phyloP scores from a whole-genome alignment of 2,329 filamentous ascomycete species.

The Phialophora macrospora region DNA sequence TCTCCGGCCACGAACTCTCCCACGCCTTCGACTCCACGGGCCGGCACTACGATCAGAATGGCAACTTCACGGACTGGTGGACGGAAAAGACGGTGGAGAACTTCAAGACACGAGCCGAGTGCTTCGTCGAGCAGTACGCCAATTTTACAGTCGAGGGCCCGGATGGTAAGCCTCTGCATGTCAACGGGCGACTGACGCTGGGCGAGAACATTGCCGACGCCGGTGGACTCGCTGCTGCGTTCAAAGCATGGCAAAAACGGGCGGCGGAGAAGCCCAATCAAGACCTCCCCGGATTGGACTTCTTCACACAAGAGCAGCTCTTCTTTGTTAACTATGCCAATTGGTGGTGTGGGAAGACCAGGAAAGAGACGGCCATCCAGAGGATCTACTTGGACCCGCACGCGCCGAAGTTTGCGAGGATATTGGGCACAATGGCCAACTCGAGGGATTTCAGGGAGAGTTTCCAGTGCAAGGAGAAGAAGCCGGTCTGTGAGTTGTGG shows the following conservation, averaged over 20 bases:
- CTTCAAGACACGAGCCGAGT: slow-evolving; percentile 65
- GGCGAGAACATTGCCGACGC: slow-evolving; percentile 75
- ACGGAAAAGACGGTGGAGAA: slow-evolving; percentile 62
- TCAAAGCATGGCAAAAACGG: slow-evolving; percentile 67
- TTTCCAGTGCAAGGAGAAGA: slow-evolving; percentile 68
- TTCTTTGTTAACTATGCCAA: slow-evolving; percentile 71
- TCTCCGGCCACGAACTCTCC: slow-evolving; percentile 71
- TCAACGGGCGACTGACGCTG: slow-evolving; percentile 67
- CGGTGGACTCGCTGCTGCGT: slow-evolving; percentile 67
- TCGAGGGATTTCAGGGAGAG: slow-evolving; percentile 69
- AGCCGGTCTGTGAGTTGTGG: slow-evolving; percentile 73
- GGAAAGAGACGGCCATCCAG: slow-evolving; percentile 62
- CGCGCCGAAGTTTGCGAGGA: slow-evolving; percentile 66
- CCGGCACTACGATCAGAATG: slow-evolving; percentile 67
- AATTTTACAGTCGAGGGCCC: slow-evolving; percentile 64
- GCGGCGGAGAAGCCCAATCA: slow-evolving; percentile 58
- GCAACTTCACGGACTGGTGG: slow-evolving; percentile 72
- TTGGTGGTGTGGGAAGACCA: slow-evolving; percentile 69
- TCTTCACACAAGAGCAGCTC: slow-evolving; percentile 69
- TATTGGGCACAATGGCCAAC: slow-evolving; percentile 68
- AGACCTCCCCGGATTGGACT: slow-evolving; percentile 64
- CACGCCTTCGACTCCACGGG: slow-evolving; percentile 73
- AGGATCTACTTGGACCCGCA: slow-evolving; percentile 68
- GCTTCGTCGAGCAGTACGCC: slow-evolving; percentile 70
- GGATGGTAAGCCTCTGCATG: slow-evolving; percentile 60